Evolutionary conservation across 106 monocot genomes (phyloP), one percentile per base, ranked within the genome.

Genomic region (Dioscorea dumetorum): DNA sequence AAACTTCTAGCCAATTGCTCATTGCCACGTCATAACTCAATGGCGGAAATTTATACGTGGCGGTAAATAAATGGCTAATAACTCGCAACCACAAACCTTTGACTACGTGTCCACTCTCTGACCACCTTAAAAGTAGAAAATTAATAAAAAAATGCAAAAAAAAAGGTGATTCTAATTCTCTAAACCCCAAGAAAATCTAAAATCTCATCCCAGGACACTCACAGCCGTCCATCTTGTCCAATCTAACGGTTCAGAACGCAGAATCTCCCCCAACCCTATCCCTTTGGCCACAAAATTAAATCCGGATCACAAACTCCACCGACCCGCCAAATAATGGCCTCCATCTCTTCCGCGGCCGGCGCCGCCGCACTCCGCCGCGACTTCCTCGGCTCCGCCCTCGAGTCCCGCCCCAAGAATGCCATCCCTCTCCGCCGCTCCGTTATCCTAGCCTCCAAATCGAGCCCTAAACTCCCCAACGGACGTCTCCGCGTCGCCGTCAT

Each of bases 401-500:
- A 51, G 2, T n/a, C 18, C 49, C 1, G 7, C 19, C 23, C 2
- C 11, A 63, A 22, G 14, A 22, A 24, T 17, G 9, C 0, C 18
- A 18, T 41, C 54, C 10, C 50, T n/a, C 10, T 4, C 28, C 23
- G 51, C 33, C 17, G 59, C 56, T 53, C 73, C 62, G 32, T 22
- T 48, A 74, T 88, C 60, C 78, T 81, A 24, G 87, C 90, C 12
- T 66, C 73, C 20, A 75, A 63, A 62, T 72, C 81, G 13, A 90
- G 85, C 80, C 82, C 84, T 32, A 76, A 70, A 58, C 74, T 90
- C 14, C 2, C 68, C 28, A 87, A 87, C 8, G 76, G 94, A 50
- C 73, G 63, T 56, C 79, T 94, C 52, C 74, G 85, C n/a, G 94
- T 94, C 14, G 94, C 88, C 34, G 85, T 95, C 21, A 67, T 95